phyloP scores from a whole-genome alignment of 805 yeast species.

The Grigorovia yakushimaensis region DNA sequence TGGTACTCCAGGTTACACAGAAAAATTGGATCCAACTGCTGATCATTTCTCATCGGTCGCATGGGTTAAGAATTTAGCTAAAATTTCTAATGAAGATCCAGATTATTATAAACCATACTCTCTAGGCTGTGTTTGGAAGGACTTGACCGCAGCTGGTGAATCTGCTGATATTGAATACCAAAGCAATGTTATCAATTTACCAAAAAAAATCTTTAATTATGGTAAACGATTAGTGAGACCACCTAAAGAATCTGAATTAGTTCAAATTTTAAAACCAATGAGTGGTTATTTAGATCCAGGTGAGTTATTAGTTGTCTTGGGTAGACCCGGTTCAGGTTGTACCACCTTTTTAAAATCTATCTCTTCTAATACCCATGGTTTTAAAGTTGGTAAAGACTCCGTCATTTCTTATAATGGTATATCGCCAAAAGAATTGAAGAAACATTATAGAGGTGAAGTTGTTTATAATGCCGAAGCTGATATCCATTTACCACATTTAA shows the following conservation, averaged over 20 bases:
- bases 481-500: constrained; percentile 56
- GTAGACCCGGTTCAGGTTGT: constrained; percentile 73
- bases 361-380: constrained; percentile 52
- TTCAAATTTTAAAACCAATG: constrained; percentile 54
- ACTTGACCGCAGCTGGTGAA: constrained; percentile 53
- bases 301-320: constrained; percentile 57
- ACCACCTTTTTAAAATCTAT: constrained; percentile 56
- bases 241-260: constrained; percentile 22
- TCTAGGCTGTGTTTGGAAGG: constrained; percentile 49
- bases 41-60: constrained; percentile 50
- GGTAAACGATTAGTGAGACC: constrained; percentile 15
- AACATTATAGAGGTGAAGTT: constrained; percentile 57
- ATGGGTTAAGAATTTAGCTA: constrained; percentile 60
- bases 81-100: constrained; percentile 42
- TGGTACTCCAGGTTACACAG: constrained; percentile 23
- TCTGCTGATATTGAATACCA: constrained; percentile 63
- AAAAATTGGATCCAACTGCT: constrained; percentile 46
- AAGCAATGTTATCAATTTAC: constrained; percentile 42
- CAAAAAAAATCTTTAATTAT: constrained; percentile 46
- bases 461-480: constrained; percentile 63
- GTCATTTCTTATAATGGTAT: constrained; percentile 45
- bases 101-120: constrained; percentile 55
- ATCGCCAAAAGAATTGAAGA: constrained; percentile 38
- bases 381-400: constrained; percentile 39
- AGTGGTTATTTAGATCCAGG: constrained; percentile 56